Base-by-base conservation (phyloP, 495 filamentous ascomycete genomes). In the Penicillium maclennaniae region DNA sequence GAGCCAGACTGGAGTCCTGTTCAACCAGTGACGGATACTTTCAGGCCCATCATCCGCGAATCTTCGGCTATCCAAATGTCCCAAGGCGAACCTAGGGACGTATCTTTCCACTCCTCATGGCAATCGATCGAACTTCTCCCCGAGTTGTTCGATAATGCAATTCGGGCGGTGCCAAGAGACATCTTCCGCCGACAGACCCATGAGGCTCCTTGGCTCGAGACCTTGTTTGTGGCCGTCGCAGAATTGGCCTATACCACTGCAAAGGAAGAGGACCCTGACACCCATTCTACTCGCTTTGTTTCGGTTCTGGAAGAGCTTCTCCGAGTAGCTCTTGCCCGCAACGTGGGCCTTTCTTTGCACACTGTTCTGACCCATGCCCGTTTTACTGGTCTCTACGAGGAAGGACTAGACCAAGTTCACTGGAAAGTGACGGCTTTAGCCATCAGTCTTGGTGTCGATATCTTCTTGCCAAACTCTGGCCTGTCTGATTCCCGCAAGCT, bases 151-250 rank as follows among this genome's bases (percentile, higher is more conserved):
- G 57, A 71, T 56, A 72, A 87, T 48, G 83, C 81, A 3, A 73
- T 79, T 16, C 75, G 75, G 42, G 79, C 69, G 21, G 70, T 79
- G 6, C 78, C 82, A 23, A 69, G 77, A 26, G 72, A 80, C 44
- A 69, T 78, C 9, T 79, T 80, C 44, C 74, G 81, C 45, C 72
- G 74, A 20, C 78, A 81, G 42, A 78, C 75, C 15, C 70, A 80
- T 28, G 84, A 87, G 56, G 76, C 78, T 26, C 71, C 73, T 4
- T 91, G 87, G 87, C 58, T 84, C n/a, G 82, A 88, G 63, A 75
- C 71, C 1, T 71, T 88, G 7, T 89, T 90, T 55, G 76, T 78
- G 47, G 69, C 71, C 9, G 68, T 87, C 34, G 70, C 72, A 17
- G 72, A 77, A 55, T 54, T 77, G 43, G 67, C 74, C 15, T 77